Conservation (phyloP, 2,329 filamentous ascomycete species). For the Cryphonectria parasitica region DNA sequence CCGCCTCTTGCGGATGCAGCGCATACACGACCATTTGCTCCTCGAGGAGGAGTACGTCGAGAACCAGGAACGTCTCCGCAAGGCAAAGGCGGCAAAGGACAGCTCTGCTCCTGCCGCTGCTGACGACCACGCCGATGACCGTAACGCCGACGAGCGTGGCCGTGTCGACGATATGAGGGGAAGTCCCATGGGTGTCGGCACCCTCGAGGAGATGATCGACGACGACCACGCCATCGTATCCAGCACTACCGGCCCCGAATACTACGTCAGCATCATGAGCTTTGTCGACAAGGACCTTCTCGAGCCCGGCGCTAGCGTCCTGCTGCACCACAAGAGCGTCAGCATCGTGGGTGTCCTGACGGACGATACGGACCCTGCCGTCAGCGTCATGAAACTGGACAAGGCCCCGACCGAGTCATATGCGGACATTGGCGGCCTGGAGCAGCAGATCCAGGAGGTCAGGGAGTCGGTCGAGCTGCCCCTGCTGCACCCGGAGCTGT, state of each 20-base stretch:
- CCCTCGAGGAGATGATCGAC: constrained; percentile 97
- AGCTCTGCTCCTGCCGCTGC: constrained; percentile 68
- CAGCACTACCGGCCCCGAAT: constrained; percentile 95
- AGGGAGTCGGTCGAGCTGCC: constrained; percentile 96
- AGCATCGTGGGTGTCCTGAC: constrained; percentile 97
- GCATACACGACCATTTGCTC: constrained; percentile 94
- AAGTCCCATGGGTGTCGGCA: constrained; percentile 97
- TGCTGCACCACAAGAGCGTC: constrained; percentile 96
- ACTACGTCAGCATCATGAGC: constrained; percentile 99
- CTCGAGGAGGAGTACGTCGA: constrained; percentile 99
- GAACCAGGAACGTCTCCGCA: constrained; percentile 95
- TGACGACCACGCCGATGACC: constrained; percentile 70
- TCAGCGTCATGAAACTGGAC: constrained; percentile 99
- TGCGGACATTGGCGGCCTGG: constrained; percentile 95
- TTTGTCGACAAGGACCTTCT: constrained; percentile 99
- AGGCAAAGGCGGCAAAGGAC: constrained; percentile 82
- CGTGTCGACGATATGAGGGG: constrained; percentile 98
- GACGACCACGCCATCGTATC: constrained; percentile 99
- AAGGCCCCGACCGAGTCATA: constrained; percentile 98
- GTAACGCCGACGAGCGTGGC: constrained; percentile 91
- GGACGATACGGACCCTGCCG: constrained; percentile 91
- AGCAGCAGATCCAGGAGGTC: constrained; percentile 95
- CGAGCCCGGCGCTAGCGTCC: constrained; percentile 91
- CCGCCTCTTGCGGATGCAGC: constrained; percentile 95
- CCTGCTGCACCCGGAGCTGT: constrained; percentile 91